Evolutionary conservation across 257 asterid genomes (phyloP), one percentile per base, ranked within the genome.

Genomic region (Solanum tarapatanum): DNA sequence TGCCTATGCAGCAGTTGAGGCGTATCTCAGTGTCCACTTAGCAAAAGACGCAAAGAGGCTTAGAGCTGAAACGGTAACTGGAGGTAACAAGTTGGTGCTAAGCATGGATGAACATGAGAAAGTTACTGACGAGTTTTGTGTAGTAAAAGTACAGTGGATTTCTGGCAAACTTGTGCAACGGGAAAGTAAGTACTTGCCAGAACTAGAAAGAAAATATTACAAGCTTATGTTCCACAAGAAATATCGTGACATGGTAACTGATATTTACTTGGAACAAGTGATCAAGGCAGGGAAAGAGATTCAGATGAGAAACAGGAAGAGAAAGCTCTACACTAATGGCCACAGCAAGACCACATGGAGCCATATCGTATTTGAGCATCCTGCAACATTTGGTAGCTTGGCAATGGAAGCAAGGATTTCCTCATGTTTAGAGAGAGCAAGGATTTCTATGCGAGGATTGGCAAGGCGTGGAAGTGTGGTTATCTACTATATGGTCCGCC

Each of bases 41-140:
- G 89, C 88, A 2, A 86, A 90, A n/a, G 88, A 87, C 2, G 93
- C 92, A 37, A 91, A 90, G 75, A 87, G 84, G 23, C 93, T 94
- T 88, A 93, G 92, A 88, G 95, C 94, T 3, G 94, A 93, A 90
- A 89, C 88, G 88, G 24, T 86, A 4, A 82, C 16, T 35, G 91
- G 91, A 19, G 87, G 87, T 1, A 86, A 79, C 58, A 90, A 90
- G 90, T 87, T 93, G 3, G 85, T 92, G 72, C 80, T 94, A 60
- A 93, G 90, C 91, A 91, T 92, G 93, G 93, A 94, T 48, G 93
- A 92, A 36, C 7, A 92, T 28, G 92, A 93, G 90, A 89, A 41
- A 24, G 88, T 88, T 1, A 89, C 69, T 2, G 94, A 91, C 17
- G 90, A 83, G 86, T 94, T 89, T 77, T 55, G 86, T 0, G 96